Base-by-base conservation (phyloP, 1,284 basidiomycete genomes). In the Rhizoctonia solani region DNA sequence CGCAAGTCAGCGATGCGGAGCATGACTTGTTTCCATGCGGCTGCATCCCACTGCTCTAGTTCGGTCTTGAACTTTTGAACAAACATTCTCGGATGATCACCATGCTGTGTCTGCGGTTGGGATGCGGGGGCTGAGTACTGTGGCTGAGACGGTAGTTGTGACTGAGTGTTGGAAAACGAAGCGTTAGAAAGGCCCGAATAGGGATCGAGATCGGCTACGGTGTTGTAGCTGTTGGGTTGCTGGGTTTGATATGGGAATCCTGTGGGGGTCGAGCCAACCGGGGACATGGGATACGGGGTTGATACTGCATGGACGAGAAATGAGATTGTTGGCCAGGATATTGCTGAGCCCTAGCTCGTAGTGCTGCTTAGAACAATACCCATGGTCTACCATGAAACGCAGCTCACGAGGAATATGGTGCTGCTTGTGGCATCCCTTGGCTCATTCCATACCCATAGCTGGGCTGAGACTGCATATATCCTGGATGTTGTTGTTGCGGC, bases 11-110 rank as follows among this genome's bases (percentile, higher is more conserved):
- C 46, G 27, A 65, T 65, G 5, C 61, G 61, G 19, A 65, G 16
- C 50, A 65, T 54, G 34, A 65, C 25, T 41, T 65, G 61, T 41
- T 65, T 54, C 61, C 61, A 65, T 29, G 61, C 61, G 11, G 27
- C 50, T 3, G 50, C 32, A 34, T 65, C 61, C 61, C 61, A 65
- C 13, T 27, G 49, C 29, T 65, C 61, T 19, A 65, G 39, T 9
- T 65, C 61, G 23, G 50, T 19, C 21, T 65, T 65, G 50, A 65
- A 65, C 32, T 54, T 65, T 13, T 65, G 27, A 1, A 65, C 61
- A 23, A 65, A 65, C 1, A 37, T 27, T 25, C 61, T 29, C 11
- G 61, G 61, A 19, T 65, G 61, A 8, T 65, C 61, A 2, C 61
- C 61, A 34, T 63, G 49, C 49, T 65, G 32, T 11, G 32, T 34